Base-by-base conservation (phyloP, 768 basidiomycete genomes). In the Boletus reticuloceps region DNA sequence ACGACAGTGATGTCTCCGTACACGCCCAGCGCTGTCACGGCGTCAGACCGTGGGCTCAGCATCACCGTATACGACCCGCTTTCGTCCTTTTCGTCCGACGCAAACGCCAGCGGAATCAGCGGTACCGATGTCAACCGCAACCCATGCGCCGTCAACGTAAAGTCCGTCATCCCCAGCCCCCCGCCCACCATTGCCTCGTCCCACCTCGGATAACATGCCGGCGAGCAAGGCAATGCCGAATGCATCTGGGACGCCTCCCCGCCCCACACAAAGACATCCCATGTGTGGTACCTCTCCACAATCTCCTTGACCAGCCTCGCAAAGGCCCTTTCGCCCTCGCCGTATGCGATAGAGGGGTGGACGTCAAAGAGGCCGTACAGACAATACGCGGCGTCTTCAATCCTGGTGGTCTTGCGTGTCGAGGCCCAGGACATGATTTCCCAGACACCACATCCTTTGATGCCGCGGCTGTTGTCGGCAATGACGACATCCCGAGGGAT, bases 361-460 rank as follows among this genome's bases (percentile, higher is more conserved):
- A 70, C 56, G 25, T 61, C 52, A 17, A 72, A 68, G 25, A 72
- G 50, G 17, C 70, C 72, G 11, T 56, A 59, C 5, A 72, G 55
- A 11, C 57, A 67, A 42, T 72, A 72, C 1, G 72, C 65, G 1
- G 53, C 50, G 16, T 73, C 70, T 43, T 73, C 72, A 27, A 56
- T 46, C 14, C 56, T 59, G 1, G 64, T 70, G 10, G 70, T 73
- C 45, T 59, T 58, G 48, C 70, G 67, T 3, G 43, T 45, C 17
- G 72, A 51, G 14, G 72, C 70, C 70, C 70, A 73, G 0, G 59
- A 62, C 59, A 72, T 63, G 53, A 65, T 65, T 47, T 72, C 66
- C 58, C 58, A 59, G 27, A 63, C 38, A 3, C 59, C 32, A 39
- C 31, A 56, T 3, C 57, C 46, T 44, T 53, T 61, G 57, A 60